Conservation (phyloP, 75 land plant genomes). For the Cupressus sempervirens region DNA sequence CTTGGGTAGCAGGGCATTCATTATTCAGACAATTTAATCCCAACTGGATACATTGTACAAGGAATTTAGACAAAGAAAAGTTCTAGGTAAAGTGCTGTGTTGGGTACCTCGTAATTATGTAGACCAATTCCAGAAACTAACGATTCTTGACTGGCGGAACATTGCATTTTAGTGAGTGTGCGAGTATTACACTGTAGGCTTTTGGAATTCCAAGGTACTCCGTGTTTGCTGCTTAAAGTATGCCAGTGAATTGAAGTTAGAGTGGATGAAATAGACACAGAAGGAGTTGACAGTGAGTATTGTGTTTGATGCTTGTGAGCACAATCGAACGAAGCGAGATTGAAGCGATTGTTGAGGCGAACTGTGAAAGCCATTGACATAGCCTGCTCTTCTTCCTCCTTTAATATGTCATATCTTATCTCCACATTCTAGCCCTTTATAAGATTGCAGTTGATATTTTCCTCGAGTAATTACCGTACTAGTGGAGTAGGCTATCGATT, state of each 20-base stretch:
- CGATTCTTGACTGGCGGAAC: not conserved
- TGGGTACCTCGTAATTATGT: not conserved
- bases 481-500: too few species aligned
- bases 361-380: not conserved
- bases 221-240: not conserved
- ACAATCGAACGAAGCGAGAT: not conserved
- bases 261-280: not conserved
- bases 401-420: not conserved
- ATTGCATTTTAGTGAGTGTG: not conserved
- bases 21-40: not conserved
- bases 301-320: not conserved
- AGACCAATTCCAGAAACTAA: not conserved
- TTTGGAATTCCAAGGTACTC: not conserved
- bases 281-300: not conserved
- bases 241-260: constrained; percentile 2
- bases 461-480: too few species aligned
- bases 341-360: constrained; percentile 1
- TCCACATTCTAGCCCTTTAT: not conserved
- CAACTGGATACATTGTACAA: not conserved
- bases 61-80: not conserved
- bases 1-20: not conserved
- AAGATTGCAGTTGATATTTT: too few species aligned
- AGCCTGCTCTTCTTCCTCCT: not conserved
- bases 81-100: not conserved
- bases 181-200: not conserved